Evolutionary conservation across 306 rosid genomes (phyloP), one percentile per base, ranked within the genome.

Genomic region (Sesbania bispinosa): DNA sequence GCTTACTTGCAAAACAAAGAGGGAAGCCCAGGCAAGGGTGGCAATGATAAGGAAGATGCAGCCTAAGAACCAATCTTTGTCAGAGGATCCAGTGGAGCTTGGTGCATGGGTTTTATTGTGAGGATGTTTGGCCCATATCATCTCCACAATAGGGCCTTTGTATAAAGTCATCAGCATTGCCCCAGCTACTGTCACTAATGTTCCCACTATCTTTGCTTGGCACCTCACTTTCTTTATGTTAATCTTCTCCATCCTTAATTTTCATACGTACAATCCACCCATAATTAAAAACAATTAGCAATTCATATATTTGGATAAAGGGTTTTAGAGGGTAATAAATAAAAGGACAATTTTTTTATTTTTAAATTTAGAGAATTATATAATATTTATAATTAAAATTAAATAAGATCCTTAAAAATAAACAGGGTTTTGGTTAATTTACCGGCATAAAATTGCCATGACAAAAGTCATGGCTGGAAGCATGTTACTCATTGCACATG

Each of bases 191-290:
- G 99, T 89, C 81, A 89, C 85, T n/a, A 77, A 2, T 6, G 99
- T 94, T 79, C 98, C 98, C 78, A 80, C 69, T 3, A 89, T 27
- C 79, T 94, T 94, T 2, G 97, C 98, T 77, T 86, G 96, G 80
- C 98, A 84, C 48, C 97, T 73, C 50, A 89, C 57, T 46, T 74
- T 86, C 85, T 86, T 94, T 60, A 94, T 74, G 67, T 87, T 62
- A 21, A 94, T 70, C 69, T 89, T 89, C 82, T 94, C 98, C 98
- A 94, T 94, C 84, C 98, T 93, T n/a, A n/a, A n/a, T n/a, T n/a
- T 72, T 67, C 18, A 43, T 33, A 62, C 35, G 39, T 50, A 30
- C 38, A 45, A 0, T 5, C 9, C 71, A 15, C n/a, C n/a, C n/a
- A n/a, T n/a, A n/a, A n/a, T n/a, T n/a, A n/a, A n/a, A n/a, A n/a